Percentiles rank a stretch among this genome's conserved stretches.
Evolutionary conservation across 169 alveolate species (phyloP).

Genomic region (Plasmodium berghei): DNA sequence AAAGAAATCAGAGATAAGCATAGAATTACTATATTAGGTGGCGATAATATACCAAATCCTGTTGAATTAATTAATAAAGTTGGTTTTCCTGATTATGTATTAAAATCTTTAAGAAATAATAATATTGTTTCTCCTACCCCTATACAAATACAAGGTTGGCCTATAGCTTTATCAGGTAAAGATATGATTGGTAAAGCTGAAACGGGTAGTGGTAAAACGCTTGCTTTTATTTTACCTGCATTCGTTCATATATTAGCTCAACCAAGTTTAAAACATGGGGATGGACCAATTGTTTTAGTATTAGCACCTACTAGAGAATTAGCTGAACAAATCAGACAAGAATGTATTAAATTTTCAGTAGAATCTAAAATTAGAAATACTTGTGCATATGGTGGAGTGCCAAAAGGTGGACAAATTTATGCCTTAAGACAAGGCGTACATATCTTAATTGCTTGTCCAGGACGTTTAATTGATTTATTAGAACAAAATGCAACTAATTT

Average conservation of each 20-base stretch:
- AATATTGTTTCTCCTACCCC: constrained; percentile 95
- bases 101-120: constrained; percentile 88
- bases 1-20: constrained; percentile 88
- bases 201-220: constrained; percentile 99
- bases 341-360: constrained; percentile 91
- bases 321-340: constrained; percentile 96
- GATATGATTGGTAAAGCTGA: constrained; percentile 99
- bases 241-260: constrained; percentile 95
- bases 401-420: constrained; percentile 90
- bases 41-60: constrained; percentile 94
- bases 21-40: constrained; percentile 90
- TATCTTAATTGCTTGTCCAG: constrained; percentile 96
- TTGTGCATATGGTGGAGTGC: constrained; percentile 97
- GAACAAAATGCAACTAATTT: constrained; percentile 94
- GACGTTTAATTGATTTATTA: constrained; percentile 96
- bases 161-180: constrained; percentile 94
- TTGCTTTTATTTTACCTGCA: constrained; percentile 97
- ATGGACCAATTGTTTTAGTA: constrained; percentile 98
- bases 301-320: constrained; percentile 99
- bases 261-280: constrained; percentile 92
- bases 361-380: constrained; percentile 90
- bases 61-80: constrained; percentile 92
- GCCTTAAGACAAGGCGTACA: constrained; percentile 96
- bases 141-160: constrained; percentile 97
- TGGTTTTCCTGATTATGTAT: constrained; percentile 94